Conservation (phyloP, 345 rosid species). For the Populus nigra region DNA sequence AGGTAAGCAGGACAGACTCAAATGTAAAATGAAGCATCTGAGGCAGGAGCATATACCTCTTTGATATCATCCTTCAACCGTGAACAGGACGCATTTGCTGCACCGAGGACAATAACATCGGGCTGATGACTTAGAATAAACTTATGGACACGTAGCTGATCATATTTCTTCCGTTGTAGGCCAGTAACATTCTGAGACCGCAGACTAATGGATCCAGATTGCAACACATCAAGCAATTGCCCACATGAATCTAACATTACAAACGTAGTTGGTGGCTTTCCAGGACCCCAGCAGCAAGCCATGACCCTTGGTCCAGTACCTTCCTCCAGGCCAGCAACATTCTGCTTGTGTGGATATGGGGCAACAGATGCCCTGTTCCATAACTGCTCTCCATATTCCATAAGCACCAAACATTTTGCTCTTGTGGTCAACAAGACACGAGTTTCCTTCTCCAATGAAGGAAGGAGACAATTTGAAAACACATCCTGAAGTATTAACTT, state of each 20-base stretch:
- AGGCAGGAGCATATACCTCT: background rate
- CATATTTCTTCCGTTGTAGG: conserved; percentile 9
- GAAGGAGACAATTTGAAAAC: conserved; percentile 2
- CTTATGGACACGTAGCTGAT: conserved; percentile 10
- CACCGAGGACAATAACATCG: conserved; percentile 9
- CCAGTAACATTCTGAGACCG: conserved; percentile 13
- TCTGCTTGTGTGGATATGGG: background rate
- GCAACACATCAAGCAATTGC: conserved; percentile 7
- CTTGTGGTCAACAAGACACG: background rate
- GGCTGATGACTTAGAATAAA: conserved; percentile 4
- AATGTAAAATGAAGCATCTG: background rate
- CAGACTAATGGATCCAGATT: background rate
- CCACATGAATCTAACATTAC: conserved; percentile 13
- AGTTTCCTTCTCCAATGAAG: conserved; percentile 12
- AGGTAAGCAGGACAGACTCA: background rate
- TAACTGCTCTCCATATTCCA: conserved; percentile 11
- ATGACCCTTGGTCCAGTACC: conserved; percentile 5
- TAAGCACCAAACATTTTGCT: conserved; percentile 10
- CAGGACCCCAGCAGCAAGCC: conserved; percentile 22
- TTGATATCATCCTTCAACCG: conserved; percentile 7
- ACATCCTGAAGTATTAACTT: conserved; percentile 8
- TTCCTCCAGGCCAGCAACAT: background rate
- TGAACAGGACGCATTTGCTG: background rate
- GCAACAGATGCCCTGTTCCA: conserved; percentile 12
- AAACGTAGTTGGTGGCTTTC: conserved; percentile 13